Evolutionary conservation across 805 yeast genomes (phyloP).

Genomic region (Kazachstania psychrophila): DNA sequence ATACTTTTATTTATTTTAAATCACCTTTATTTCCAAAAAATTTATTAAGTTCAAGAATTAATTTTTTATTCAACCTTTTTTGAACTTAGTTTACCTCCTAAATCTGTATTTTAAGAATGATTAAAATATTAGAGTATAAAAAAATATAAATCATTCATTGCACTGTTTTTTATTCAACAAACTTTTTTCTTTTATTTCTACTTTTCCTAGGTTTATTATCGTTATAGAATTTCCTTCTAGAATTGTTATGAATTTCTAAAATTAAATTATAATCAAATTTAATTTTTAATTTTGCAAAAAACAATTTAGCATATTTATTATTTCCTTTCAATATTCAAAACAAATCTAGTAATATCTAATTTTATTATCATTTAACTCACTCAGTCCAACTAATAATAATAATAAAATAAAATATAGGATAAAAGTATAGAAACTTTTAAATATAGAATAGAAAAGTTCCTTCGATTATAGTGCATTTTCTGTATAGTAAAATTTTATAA

Average conservation of each 20-base stretch:
- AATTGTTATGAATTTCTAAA: constrained; percentile 2
- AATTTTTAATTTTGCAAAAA: not conserved
- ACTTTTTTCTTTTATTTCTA: constrained; percentile 1
- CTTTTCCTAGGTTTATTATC: constrained; percentile 2
- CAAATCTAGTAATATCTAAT: constrained; percentile 1
- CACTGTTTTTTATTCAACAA: constrained; percentile 1
- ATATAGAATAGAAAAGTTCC: constrained; percentile 2
- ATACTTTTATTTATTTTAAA: no score
- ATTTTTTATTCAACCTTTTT: no score
- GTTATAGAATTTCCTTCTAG: constrained; percentile 3
- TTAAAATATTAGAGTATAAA: no score
- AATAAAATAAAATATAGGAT: no score
- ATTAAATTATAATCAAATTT: not conserved
- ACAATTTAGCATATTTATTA: not conserved
- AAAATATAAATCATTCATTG: no score
- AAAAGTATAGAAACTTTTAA: constrained; percentile 2
- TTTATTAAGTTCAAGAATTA: no score
- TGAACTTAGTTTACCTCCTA: no score
- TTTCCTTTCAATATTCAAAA: constrained; percentile 1
- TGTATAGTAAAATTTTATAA: constrained; percentile 3
- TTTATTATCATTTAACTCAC: not conserved
- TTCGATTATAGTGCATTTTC: constrained; percentile 3
- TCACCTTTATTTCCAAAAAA: not conserved
- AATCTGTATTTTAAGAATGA: no score
- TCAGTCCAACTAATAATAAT: no score